Evolutionary conservation across 352 stramenopile species (phyloP).

Genomic region (Phytophthora niederhauseri): DNA sequence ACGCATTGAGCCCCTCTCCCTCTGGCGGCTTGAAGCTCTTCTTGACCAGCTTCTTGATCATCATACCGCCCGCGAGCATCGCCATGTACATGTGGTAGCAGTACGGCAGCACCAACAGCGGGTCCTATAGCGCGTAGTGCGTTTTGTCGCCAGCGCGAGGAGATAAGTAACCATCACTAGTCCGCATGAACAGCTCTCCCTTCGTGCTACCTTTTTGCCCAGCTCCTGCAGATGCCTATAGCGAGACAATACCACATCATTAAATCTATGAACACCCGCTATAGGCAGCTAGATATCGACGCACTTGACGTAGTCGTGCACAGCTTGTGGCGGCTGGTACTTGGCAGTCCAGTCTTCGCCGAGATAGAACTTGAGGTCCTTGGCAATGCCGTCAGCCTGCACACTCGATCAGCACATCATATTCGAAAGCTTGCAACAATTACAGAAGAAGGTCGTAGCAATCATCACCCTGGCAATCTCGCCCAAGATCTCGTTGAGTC

Average conservation of each 20-base stretch:
- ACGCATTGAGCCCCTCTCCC: slow-evolving; percentile 54
- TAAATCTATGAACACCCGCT: neutral
- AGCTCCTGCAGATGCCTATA: slow-evolving; percentile 60
- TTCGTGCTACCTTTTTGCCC: slow-evolving; percentile 48
- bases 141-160: neutral
- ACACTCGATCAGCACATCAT: slow-evolving; percentile 9
- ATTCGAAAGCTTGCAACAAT: too few relatives aligned
- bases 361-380: slow-evolving; percentile 69
- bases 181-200: neutral
- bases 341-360: slow-evolving; percentile 62
- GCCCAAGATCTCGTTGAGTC: slow-evolving; percentile 45
- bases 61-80: slow-evolving; percentile 63
- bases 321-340: slow-evolving; percentile 55
- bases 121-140: slow-evolving; percentile 35
- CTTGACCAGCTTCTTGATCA: slow-evolving; percentile 74
- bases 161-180: neutral
- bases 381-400: slow-evolving; percentile 62
- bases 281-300: neutral
- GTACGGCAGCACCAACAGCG: slow-evolving; percentile 64
- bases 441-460: neutral
- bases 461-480: slow-evolving; percentile 50
- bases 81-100: slow-evolving; percentile 82
- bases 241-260: neutral
- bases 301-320: slow-evolving; percentile 62
- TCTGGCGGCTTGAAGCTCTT: slow-evolving; percentile 52